These are phyloP conservation scores for Candida mattraensis DNA, from an alignment of 805 yeast species.

Conservation along the genomic window DNA sequence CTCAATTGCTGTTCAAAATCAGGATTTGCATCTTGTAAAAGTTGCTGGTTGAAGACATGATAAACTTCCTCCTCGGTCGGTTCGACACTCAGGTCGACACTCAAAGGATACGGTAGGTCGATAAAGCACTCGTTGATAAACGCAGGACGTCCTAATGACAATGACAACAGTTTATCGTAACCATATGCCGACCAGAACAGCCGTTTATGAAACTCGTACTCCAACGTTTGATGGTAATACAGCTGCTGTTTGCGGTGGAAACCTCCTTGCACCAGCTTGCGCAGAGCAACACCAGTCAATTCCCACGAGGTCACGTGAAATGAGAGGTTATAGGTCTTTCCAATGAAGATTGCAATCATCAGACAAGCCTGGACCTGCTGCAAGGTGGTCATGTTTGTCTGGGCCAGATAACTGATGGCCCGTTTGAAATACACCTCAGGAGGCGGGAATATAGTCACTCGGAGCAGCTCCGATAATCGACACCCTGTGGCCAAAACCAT, in stretches of 20 bases:
- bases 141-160: slow-evolving; percentile 26
- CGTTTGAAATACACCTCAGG: slow-evolving; percentile 23
- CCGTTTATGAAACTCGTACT: slow-evolving; percentile 23
- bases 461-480: slow-evolving; percentile 18
- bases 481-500: slow-evolving; percentile 23
- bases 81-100: slow-evolving; percentile 12
- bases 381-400: slow-evolving; percentile 11
- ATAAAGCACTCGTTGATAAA: slow-evolving; percentile 22
- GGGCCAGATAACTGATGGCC: slow-evolving; percentile 14
- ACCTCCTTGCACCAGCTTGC: slow-evolving; percentile 23
- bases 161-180: slow-evolving; percentile 21
- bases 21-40: slow-evolving; percentile 17
- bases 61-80: slow-evolving; percentile 15
- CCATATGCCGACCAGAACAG: slow-evolving; percentile 26
- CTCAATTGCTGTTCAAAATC: slow-evolving; percentile 16
- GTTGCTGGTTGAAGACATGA: slow-evolving; percentile 15
- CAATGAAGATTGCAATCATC: slow-evolving; percentile 20
- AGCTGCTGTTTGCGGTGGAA: slow-evolving; percentile 20
- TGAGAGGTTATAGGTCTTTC: slow-evolving; percentile 20
- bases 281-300: slow-evolving; percentile 22
- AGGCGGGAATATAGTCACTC: slow-evolving; percentile 19
- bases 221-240: slow-evolving; percentile 15
- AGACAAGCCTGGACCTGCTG: slow-evolving; percentile 27
- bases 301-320: slow-evolving; percentile 25
- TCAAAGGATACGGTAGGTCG: slow-evolving; percentile 24